phyloP scores from a whole-genome alignment of 345 rosid species.

The Heritiera fomes region DNA sequence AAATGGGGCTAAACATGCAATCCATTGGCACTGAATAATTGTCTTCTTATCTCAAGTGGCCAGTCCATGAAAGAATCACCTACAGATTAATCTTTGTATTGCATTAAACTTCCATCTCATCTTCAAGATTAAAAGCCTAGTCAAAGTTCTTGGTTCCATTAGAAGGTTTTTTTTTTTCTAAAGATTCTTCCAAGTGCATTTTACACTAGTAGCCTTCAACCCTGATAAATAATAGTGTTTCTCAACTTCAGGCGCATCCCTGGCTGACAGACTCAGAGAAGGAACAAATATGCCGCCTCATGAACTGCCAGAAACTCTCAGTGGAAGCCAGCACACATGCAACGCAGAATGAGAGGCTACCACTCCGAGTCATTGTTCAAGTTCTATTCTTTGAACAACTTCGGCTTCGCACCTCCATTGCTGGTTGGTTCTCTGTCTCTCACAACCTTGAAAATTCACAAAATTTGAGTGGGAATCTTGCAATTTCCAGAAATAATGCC shows the following conservation, averaged over 20 bases:
- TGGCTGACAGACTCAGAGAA: conserved; percentile 80
- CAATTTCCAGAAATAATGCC: conserved; percentile 37
- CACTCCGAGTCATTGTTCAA: conserved; percentile 82
- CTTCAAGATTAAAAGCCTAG: background rate
- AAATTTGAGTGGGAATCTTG: conserved; percentile 44
- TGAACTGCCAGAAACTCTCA: conserved; percentile 91
- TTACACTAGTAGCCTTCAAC: background rate
- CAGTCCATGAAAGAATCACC: background rate
- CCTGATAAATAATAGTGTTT: background rate
- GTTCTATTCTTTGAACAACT: conserved; percentile 91
- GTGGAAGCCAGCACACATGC: conserved; percentile 92
- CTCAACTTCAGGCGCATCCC: conserved; percentile 72
- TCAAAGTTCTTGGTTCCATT: background rate
- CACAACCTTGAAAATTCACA: conserved; percentile 51
- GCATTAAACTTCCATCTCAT: background rate
- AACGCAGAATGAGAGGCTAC: conserved; percentile 90
- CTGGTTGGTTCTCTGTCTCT: conserved; percentile 68
- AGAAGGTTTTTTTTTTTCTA: background rate
- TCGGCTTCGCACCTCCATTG: conserved; percentile 69
- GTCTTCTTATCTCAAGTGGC: background rate
- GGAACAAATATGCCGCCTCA: conserved; percentile 72
- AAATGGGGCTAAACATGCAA: background rate
- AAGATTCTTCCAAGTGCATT: conserved; percentile 1
- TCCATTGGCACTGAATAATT: background rate
- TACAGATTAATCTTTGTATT: background rate